These are phyloP conservation scores for Sphaerulina musiva DNA, from an alignment of 2,329 filamentous ascomycete genomes.

Conservation along the genomic window DNA sequence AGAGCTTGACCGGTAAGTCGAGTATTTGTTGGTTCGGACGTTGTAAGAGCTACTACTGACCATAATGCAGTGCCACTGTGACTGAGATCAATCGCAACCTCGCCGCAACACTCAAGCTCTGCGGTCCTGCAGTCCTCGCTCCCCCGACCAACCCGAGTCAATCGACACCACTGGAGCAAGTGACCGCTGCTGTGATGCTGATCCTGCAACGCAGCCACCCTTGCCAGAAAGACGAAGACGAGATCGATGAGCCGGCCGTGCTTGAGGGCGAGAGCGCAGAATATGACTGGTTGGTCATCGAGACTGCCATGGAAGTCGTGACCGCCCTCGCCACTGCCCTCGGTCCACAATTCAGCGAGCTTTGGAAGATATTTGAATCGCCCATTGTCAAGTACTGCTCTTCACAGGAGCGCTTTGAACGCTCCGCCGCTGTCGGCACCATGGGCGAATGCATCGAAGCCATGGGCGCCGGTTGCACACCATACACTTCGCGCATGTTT, in stretches of 20 bases:
- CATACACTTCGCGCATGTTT: slow-evolving; percentile 69
- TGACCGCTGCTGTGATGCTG: slow-evolving; percentile 66
- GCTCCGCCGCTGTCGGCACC: slow-evolving; percentile 82
- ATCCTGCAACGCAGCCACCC: slow-evolving; percentile 87
- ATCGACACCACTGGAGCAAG: slow-evolving; percentile 45
- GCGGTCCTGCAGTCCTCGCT: slow-evolving; percentile 77
- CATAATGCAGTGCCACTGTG: slow-evolving; percentile 62
- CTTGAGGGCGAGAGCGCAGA: slow-evolving; percentile 71
- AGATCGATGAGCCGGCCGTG: slow-evolving; percentile 69
- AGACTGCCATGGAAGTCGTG: slow-evolving; percentile 86
- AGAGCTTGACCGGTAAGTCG: slow-evolving; percentile 84
- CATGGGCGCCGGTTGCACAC: slow-evolving; percentile 74
- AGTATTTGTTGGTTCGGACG: slow-evolving; percentile 33
- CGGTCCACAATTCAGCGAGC: slow-evolving; percentile 70
- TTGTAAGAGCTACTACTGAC: slow-evolving; percentile 72
- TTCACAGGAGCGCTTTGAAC: slow-evolving; percentile 78
- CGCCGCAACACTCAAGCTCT: slow-evolving; percentile 81
- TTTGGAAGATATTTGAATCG: slow-evolving; percentile 96
- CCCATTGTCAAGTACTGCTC: slow-evolving; percentile 80
- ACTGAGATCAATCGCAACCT: slow-evolving; percentile 94
- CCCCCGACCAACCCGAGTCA: slow-evolving; percentile 53
- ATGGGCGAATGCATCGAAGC: slow-evolving; percentile 85
- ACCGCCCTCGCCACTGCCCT: slow-evolving; percentile 77
- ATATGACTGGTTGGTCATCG: slow-evolving; percentile 94
- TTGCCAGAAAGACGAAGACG: slow-evolving; percentile 84